Evolutionary conservation across 2,329 filamentous ascomycete species (phyloP).

Genomic region (Aspergillus sojae): DNA sequence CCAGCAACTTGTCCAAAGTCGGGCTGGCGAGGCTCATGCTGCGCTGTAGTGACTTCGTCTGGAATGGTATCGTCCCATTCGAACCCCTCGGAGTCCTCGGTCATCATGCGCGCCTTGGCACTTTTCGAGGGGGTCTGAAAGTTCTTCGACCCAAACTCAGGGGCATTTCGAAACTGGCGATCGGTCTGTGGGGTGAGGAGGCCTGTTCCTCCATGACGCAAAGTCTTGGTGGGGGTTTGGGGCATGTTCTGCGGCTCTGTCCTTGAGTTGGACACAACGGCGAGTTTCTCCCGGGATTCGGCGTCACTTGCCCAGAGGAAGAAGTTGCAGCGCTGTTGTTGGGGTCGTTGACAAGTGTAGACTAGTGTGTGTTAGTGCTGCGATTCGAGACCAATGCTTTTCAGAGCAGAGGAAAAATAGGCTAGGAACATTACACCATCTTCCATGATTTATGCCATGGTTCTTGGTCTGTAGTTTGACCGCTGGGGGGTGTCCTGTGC

Average conservation of each 20-base stretch:
- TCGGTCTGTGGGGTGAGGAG: conserved; percentile 41
- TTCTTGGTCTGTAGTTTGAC: conserved; percentile 61
- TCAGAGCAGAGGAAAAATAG: not conserved
- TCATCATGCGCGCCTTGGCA: conserved; percentile 34
- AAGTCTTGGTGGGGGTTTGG: conserved; percentile 28
- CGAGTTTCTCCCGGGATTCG: conserved; percentile 53
- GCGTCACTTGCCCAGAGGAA: conserved; percentile 66
- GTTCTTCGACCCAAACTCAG: conserved; percentile 11
- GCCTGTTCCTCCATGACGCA: conserved; percentile 18
- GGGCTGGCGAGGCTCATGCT: conserved; percentile 27
- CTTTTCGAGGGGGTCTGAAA: conserved; percentile 27
- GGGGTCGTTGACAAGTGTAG: conserved; percentile 59
- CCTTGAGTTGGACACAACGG: conserved; percentile 53
- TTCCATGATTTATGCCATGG: conserved; percentile 57
- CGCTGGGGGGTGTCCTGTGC: conserved; percentile 56
- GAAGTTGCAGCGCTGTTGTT: conserved; percentile 56
- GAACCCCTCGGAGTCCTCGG: conserved; percentile 39
- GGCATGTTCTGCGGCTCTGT: conserved; percentile 43
- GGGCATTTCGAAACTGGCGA: conserved; percentile 9
- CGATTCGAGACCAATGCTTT: not conserved
- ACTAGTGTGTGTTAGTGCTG: conserved; percentile 37
- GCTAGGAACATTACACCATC: conserved; percentile 49
- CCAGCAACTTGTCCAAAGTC: conserved; percentile 26
- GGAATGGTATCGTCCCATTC: conserved; percentile 42
- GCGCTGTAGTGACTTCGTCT: conserved; percentile 32